These are phyloP conservation scores for Kurtzmaniella quercitrusa DNA, from an alignment of 1,139 yeast species.

Conservation along the genomic window DNA sequence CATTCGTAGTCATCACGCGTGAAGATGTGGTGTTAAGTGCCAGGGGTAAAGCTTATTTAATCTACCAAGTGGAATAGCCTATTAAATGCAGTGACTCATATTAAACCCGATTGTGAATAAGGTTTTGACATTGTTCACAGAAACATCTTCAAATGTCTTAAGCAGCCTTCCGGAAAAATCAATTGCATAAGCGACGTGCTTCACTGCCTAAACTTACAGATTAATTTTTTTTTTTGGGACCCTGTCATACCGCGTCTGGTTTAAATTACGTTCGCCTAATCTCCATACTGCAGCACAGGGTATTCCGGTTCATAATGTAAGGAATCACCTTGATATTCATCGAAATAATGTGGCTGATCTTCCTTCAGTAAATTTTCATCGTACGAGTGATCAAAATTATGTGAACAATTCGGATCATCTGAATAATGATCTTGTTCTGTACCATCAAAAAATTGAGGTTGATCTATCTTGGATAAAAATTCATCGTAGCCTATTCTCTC, in stretches of 20 bases:
- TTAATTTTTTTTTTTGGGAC: too few species aligned
- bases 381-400: conserved; percentile 32
- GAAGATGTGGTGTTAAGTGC: too few species aligned
- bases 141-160: too few species aligned
- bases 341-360: conserved; percentile 21
- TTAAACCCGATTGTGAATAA: too few species aligned
- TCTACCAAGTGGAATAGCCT: too few species aligned
- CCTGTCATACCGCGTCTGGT: neutral
- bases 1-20: too few species aligned
- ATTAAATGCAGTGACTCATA: too few species aligned
- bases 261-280: neutral
- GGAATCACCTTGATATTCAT: conserved; percentile 8
- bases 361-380: conserved; percentile 29
- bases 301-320: conserved; percentile 12
- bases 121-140: too few species aligned
- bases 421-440: conserved; percentile 28
- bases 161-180: too few species aligned
- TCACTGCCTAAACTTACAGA: neutral
- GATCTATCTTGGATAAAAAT: conserved; percentile 31
- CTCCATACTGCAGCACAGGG: conserved; percentile 9
- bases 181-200: neutral
- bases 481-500: conserved; percentile 29
- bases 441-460: conserved; percentile 38
- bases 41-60: too few species aligned
- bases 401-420: conserved; percentile 32